phyloP scores from a whole-genome alignment of 768 basidiomycete genomes.

The Macrolepiota albuminosa region DNA sequence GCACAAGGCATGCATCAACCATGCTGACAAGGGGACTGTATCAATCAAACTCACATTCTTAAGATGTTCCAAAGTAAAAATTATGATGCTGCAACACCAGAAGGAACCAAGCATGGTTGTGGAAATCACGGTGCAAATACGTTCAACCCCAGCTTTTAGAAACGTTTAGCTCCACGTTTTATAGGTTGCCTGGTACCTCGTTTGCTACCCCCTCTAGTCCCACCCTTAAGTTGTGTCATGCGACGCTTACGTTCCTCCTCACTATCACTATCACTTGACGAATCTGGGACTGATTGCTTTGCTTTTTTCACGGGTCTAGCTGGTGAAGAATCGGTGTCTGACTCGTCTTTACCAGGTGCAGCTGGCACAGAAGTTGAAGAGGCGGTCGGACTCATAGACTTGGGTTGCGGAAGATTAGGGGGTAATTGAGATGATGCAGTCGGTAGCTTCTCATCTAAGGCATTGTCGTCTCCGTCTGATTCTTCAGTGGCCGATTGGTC shows the following conservation, averaged over 20 bases:
- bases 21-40: background rate
- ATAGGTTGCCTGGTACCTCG: slow-evolving; percentile 68
- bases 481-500: slow-evolving; percentile 44
- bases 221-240: slow-evolving; percentile 36
- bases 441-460: slow-evolving; percentile 12
- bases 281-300: slow-evolving; percentile 27
- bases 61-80: background rate
- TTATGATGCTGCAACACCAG: background rate
- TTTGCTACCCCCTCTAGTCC: slow-evolving; percentile 23
- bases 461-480: slow-evolving; percentile 30
- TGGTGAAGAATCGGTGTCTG: slow-evolving; percentile 54
- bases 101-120: background rate
- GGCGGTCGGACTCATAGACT: slow-evolving; percentile 2
- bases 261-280: slow-evolving; percentile 54
- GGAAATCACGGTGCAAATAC: background rate
- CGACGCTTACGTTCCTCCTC: slow-evolving; percentile 46
- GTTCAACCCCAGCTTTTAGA: slow-evolving; percentile 30
- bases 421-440: background rate
- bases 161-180: slow-evolving; percentile 71
- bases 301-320: slow-evolving; percentile 46
- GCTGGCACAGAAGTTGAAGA: background rate
- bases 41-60: background rate
- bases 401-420: background rate
- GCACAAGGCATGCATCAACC: background rate
- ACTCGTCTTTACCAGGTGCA: slow-evolving; percentile 15